phyloP scores from a whole-genome alignment of 768 basidiomycete species.

The Lepiota venenata region DNA sequence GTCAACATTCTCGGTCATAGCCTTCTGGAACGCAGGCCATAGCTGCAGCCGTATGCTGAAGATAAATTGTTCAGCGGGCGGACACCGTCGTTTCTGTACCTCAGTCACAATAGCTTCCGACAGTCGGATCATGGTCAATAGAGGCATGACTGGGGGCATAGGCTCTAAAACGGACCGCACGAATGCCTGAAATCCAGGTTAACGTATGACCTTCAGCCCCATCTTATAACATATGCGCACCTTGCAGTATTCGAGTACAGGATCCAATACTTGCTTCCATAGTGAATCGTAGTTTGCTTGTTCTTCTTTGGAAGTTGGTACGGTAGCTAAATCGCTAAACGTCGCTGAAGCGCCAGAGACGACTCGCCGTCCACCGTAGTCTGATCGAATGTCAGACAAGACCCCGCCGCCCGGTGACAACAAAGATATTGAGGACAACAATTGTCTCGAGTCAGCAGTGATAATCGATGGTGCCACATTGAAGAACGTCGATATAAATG shows the following conservation, averaged over 20 bases:
- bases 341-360: constrained; percentile 29
- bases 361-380: constrained; percentile 37
- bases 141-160: constrained; percentile 66
- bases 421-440: constrained; percentile 33
- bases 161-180: constrained; percentile 67
- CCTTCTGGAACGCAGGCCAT: constrained; percentile 94
- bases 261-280: constrained; percentile 94
- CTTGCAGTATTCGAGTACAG: constrained; percentile 83
- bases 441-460: constrained; percentile 29
- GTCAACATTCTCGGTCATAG: constrained; percentile 81
- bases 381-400: constrained; percentile 43
- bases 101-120: constrained; percentile 78
- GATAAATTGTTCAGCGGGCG: constrained; percentile 79
- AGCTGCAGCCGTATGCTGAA: constrained; percentile 79
- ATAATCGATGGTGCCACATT: constrained; percentile 32
- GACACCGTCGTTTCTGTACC: constrained; percentile 72
- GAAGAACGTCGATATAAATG: constrained; percentile 87
- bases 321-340: constrained; percentile 31
- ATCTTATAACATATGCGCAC: constrained; percentile 31
- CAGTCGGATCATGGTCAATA: constrained; percentile 89
- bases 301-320: constrained; percentile 52
- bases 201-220: background rate
- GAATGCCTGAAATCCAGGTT: constrained; percentile 50
- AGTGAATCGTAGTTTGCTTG: constrained; percentile 55
- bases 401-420: constrained; percentile 38